phyloP scores from a whole-genome alignment of 805 yeast genomes.

The Barnettozyma siamensis region DNA sequence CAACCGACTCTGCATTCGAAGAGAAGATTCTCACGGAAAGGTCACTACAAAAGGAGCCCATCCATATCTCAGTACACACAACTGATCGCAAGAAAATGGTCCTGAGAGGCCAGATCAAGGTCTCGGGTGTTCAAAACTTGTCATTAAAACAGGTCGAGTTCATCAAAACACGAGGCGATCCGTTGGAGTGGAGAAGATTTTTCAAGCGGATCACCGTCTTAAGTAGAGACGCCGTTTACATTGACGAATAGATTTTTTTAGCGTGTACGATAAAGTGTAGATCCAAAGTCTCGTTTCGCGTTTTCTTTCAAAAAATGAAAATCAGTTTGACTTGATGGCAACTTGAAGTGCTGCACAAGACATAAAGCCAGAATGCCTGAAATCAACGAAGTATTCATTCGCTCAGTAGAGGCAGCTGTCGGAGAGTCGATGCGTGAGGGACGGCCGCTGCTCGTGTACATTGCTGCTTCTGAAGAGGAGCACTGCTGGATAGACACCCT shows the following conservation, averaged over 20 bases:
- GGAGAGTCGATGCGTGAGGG: conserved; percentile 30
- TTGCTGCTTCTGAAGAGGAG: conserved; percentile 24
- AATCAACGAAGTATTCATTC: conserved; percentile 17
- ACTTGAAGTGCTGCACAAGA: background rate
- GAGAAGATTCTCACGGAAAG: conserved; percentile 9
- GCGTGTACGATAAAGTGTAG: no score
- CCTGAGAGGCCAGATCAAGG: conserved; percentile 41
- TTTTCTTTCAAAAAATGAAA: background rate
- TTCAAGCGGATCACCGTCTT: conserved; percentile 51
- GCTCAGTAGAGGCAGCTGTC: conserved; percentile 35
- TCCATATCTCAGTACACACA: conserved; percentile 28
- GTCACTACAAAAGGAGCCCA: conserved; percentile 5
- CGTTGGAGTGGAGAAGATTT: conserved; percentile 66
- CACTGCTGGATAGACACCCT: conserved; percentile 21
- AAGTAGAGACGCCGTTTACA: conserved; percentile 52
- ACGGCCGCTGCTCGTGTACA: conserved; percentile 36
- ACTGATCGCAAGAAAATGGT: conserved; percentile 40
- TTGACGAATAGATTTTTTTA: no score
- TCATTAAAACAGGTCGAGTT: conserved; percentile 47
- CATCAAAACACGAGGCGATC: conserved; percentile 55
- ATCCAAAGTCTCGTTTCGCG: background rate
- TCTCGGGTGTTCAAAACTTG: conserved; percentile 34
- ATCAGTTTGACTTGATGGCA: no score
- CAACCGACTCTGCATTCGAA: conserved; percentile 20
- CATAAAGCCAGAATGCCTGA: conserved; percentile 9